Evolutionary conservation across 495 filamentous ascomycete species (phyloP), one percentile per base, ranked within the genome.

Genomic region (Physcia stellaris): DNA sequence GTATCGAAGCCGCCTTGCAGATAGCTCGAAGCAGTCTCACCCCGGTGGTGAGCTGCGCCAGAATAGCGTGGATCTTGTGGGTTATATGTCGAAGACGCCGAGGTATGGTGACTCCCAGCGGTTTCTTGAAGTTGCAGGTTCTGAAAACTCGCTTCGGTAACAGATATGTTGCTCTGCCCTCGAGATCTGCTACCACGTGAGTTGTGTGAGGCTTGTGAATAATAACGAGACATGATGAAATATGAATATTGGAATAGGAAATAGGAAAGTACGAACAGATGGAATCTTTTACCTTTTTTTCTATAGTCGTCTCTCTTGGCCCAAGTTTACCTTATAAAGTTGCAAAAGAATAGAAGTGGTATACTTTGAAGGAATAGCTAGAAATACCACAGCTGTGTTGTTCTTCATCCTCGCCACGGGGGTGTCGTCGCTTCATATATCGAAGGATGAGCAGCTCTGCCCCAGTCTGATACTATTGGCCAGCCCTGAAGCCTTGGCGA

Each of bases 81-180:
- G 6, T 40, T 21, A 33, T 48, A 48, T 2, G 46, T 12, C 26
- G 46, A 45, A 11, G 46, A 37, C 0, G 28, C 41, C 10, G 46
- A 37, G 23, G 37, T 29, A n/a, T 48, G 39, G 30, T 35, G 46
- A 34, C 36, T 32, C 13, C 41, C 34, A 6, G 35, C 44, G 13
- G 49, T 44, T 17, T 49, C 49, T 19, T 29, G 40, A n/a, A 53
- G 19, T 16, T 46, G 43, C 7, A 53, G 41, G 15, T 42, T 39
- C 21, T 53, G 48, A 13, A 53, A 47, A 35, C 43, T 53, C 23
- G 49, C 43, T 46, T 53, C 48, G 35, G 50, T 53, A 24, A 47
- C 43, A 35, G 50, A 33, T 22, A 53, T 43, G 23, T 26, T 41
- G 30, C 36, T 37, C 24, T 43, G 35, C 20, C 35, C 29, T 28